Evolutionary conservation across 75 land plant genomes (phyloP).

Genomic region (Cunninghamia lanceolata): DNA sequence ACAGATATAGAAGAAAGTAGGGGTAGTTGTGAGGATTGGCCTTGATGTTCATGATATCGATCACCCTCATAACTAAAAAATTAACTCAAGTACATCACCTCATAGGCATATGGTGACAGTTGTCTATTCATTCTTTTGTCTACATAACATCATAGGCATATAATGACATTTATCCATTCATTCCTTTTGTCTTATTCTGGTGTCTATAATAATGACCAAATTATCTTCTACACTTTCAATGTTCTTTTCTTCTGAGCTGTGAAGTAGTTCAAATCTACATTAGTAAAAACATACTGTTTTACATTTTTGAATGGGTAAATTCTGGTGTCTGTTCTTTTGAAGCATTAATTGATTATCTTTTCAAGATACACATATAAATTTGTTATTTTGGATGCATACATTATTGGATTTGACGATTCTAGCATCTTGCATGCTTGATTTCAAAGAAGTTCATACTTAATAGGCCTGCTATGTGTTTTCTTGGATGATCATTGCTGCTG

Average conservation of each 20-base stretch:
- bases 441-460: background rate
- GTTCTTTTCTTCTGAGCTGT: background rate
- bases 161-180: background rate
- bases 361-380: background rate
- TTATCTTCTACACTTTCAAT: background rate
- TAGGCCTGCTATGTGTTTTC: background rate
- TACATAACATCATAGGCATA: background rate
- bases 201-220: background rate
- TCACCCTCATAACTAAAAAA: background rate
- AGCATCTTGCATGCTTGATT: background rate
- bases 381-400: background rate
- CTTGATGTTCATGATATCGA: background rate
- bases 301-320: background rate
- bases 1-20: background rate
- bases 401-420: background rate
- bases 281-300: background rate
- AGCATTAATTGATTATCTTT: background rate
- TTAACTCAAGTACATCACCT: background rate
- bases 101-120: background rate
- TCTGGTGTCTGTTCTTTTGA: background rate
- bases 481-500: background rate
- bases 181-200: background rate
- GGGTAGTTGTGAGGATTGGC: background rate
- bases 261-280: background rate
- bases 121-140: background rate